Base-by-base conservation (phyloP, 2,329 filamentous ascomycete species). In the Pestalotiopsis sp. region DNA sequence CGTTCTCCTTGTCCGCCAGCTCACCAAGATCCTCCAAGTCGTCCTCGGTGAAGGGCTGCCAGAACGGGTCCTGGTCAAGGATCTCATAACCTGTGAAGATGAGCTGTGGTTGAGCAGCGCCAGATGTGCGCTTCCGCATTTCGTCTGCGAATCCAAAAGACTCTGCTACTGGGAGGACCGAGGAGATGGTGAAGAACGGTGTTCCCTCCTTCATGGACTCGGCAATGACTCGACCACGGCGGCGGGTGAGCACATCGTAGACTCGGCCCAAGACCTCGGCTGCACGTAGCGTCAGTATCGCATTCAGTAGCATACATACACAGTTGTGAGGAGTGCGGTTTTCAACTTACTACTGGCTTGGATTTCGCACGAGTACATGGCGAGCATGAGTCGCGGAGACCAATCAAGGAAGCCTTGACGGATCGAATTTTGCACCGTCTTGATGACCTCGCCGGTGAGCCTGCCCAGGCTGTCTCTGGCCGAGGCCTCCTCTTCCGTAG, bases 321-420 rank as follows among this genome's bases (percentile, higher is more conserved):
- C 13, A 23, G 23, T 52, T 49, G 41, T n/a, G 17, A 25, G 31
- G n/a, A 49, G 17, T 13, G 52, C 25, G 20, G 17, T 36, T n/a
- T 39, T 25, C 59, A 14, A 82, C 88, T 79, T 85, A 92, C 90
- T 95, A 25, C 93, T 95, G 38, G 95, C 94, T 86, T 98, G 96
- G 76, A 99, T 98, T 79, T 98, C 96, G 79, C 95, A 97, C 67
- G 90, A 94, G 84, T 99, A 99, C 94, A 98, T 98, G 65, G 96
- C 96, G 59, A 99, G 89, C 83, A 98, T 90, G 73, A 99, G 88
- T n/a, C 96, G 91, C 0, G 96, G 93, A 52, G 92, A 95, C 96
- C 96, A 99, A 84, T 98, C 96, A 20, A 98, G 85, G 84, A 98
- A 97, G 25, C 91, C 95, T 71, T 91, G 86, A 64, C 91, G 89